Evolutionary conservation across 257 asterid genomes (phyloP).

Genomic region (Plectranthus barbatus): DNA sequence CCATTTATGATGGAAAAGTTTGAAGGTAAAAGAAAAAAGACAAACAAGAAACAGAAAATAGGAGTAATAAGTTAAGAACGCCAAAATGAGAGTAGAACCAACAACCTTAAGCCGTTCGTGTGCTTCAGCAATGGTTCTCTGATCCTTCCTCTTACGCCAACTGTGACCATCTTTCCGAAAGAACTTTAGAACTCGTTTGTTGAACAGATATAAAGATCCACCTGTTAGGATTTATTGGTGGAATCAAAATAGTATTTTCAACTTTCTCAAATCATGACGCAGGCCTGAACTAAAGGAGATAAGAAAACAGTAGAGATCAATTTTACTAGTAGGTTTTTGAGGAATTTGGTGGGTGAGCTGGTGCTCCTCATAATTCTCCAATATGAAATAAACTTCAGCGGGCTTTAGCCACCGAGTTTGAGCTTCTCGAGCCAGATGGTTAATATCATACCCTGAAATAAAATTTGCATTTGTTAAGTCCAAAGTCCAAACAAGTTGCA

Average conservation of each 20-base stretch:
- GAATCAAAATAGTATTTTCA: constrained; percentile 6
- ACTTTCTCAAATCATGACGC: not conserved
- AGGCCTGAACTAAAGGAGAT: constrained; percentile 9
- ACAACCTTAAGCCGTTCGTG: constrained; percentile 94
- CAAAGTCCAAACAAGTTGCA: not conserved
- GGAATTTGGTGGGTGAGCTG: constrained; percentile 65
- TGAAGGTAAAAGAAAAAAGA: not conserved
- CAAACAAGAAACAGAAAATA: not conserved
- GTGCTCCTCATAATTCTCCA: constrained; percentile 58
- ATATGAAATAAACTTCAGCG: constrained; percentile 64
- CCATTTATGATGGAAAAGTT: not conserved
- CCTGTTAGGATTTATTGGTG: constrained; percentile 32
- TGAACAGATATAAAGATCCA: constrained; percentile 72
- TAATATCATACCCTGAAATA: constrained; percentile 52
- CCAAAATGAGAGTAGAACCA: constrained; percentile 6
- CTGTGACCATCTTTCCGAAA: constrained; percentile 94
- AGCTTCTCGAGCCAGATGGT: constrained; percentile 70
- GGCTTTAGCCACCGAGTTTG: constrained; percentile 91
- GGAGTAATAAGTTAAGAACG: not conserved
- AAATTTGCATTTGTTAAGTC: not conserved
- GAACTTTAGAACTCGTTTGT: constrained; percentile 71
- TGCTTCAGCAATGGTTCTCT: constrained; percentile 85
- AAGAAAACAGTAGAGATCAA: not conserved
- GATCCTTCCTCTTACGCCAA: constrained; percentile 93
- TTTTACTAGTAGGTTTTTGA: constrained; percentile 65